A percentile compares a stretch with the other conserved stretches of the same genome.
phyloP scores from a whole-genome alignment of 108 stramenopile species.

The Aureococcus anophagefferens region DNA sequence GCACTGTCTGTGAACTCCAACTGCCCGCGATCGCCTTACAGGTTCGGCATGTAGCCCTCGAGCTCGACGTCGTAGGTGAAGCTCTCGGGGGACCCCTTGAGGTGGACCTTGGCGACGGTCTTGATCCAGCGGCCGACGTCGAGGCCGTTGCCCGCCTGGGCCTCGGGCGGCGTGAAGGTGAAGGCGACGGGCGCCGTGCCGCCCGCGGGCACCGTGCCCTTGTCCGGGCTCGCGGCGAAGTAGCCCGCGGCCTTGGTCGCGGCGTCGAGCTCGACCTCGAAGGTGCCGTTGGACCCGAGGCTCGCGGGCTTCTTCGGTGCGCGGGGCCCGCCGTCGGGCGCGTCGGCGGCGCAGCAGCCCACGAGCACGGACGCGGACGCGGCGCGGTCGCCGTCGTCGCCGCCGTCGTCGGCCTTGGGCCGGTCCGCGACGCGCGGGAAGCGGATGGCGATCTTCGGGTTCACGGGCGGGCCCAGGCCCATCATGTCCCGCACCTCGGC shows the following conservation, averaged over 20 bases:
- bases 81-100: not conserved
- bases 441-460: not conserved
- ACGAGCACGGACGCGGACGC: no score
- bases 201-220: conserved; percentile 1
- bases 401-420: no score
- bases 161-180: conserved; percentile 4
- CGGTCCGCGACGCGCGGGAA: not conserved
- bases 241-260: not conserved
- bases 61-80: not conserved
- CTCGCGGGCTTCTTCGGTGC: not conserved
- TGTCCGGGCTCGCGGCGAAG: conserved; percentile 7
- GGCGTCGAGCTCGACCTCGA: not conserved
- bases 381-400: no score
- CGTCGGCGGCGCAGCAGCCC: not conserved
- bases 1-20: no score
- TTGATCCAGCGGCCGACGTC: conserved; percentile 6
- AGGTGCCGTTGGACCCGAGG: not conserved
- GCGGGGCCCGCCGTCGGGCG: no score
- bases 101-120: not conserved
- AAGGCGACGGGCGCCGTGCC: not conserved
- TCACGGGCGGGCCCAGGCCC: not conserved
- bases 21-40: no score
- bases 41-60: not conserved
- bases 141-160: not conserved
- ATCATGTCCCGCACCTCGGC: not conserved